phyloP scores from a whole-genome alignment of 306 rosid species.

The Mucuna pruriens region DNA sequence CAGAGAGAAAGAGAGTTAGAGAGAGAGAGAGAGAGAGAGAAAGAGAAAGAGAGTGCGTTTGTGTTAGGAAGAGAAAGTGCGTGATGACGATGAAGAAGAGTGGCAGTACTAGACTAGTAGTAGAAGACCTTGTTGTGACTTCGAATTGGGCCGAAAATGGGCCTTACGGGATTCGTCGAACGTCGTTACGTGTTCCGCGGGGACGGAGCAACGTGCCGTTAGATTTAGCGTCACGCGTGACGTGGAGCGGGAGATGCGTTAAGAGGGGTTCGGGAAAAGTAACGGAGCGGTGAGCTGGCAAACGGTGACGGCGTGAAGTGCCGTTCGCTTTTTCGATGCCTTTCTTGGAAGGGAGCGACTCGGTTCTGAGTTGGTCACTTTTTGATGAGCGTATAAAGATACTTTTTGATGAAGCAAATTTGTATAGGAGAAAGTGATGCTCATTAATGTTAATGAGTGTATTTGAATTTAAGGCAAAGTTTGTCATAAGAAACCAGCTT shows the following conservation, averaged over 20 bases:
- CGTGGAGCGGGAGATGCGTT: slow-evolving; percentile 14
- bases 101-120: background rate
- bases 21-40: slow-evolving; percentile 26
- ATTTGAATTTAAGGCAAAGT: background rate
- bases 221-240: slow-evolving; percentile 41
- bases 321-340: slow-evolving; percentile 7
- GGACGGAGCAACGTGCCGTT: slow-evolving; percentile 36
- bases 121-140: slow-evolving; percentile 29
- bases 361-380: background rate
- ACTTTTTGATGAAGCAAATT: background rate
- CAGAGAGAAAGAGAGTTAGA: slow-evolving; percentile 17
- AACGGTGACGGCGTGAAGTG: slow-evolving; percentile 32
- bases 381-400: background rate
- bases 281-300: slow-evolving; percentile 53
- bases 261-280: background rate
- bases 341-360: slow-evolving; percentile 38
- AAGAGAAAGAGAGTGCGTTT: background rate
- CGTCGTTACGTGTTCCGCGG: slow-evolving; percentile 43
- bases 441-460: background rate
- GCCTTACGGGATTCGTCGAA: slow-evolving; percentile 46
- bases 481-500: background rate
- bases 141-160: slow-evolving; percentile 68
- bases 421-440: background rate
- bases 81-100: slow-evolving; percentile 32
- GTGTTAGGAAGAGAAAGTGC: slow-evolving; percentile 36